Evolutionary conservation across 371 early-diverging fungal genomes (phyloP), one percentile per base, ranked within the genome.

Genomic region (Saksenaea oblongispora): DNA sequence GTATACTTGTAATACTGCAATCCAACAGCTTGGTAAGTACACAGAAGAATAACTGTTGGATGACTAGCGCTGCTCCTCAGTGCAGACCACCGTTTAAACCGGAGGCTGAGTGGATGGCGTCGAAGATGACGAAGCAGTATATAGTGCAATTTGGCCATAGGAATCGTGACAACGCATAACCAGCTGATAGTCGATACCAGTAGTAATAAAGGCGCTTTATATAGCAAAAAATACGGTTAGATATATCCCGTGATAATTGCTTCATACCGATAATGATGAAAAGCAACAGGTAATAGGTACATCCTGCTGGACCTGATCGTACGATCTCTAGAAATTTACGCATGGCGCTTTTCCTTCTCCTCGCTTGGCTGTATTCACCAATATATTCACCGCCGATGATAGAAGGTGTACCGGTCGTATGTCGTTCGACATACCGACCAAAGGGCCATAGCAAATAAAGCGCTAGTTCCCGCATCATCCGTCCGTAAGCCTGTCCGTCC

Each of bases 391-490:
- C 57, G 26, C 37, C 63, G 35, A 75, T 56, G 24, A 58, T 39
- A 5, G 72, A 65, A 15, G 74, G 74, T 18, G 63, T 63, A 27
- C 70, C 66, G 18, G 72, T 72, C 0, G 73, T 68, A 8, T 67
- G 26, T 1, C 82, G 75, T 65, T 91, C 94, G 1, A 97, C 92
- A 69, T 92, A 95, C 54, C 93, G 91, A 0, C 95, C 97, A 79
- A 97, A 98, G 0, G 98, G 98, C 96, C 96, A 96, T 26, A 95
- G 69, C 11, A 97, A 74, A 66, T 97, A 98, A 53, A 82, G 81
- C 56, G 88, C 84, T 0, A 92, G 75, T 47, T 88, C 92, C 7
- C 84, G 69, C 34, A 90, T 65, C 36, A 91, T 87, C 5, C 83
- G 70, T 14, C 85, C 86, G 71, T 91, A 93, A 34, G 59, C 56